Base-by-base conservation (phyloP, 2,329 filamentous ascomycete genomes). In the Grosmannia huntii region DNA sequence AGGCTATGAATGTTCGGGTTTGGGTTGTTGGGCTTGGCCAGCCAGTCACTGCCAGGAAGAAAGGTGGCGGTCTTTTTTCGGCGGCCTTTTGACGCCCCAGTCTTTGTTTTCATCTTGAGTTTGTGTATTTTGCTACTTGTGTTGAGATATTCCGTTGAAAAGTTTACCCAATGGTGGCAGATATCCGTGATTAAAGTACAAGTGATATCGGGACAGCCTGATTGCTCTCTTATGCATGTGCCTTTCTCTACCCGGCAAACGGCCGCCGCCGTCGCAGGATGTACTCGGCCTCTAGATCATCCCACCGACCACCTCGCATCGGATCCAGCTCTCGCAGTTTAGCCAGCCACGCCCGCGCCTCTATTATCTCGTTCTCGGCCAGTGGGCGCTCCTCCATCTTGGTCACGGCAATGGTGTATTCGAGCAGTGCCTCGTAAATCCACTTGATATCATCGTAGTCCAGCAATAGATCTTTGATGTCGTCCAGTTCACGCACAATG, bases 391-490 rank as follows among this genome's bases (percentile, higher is more conserved):
- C 70, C 64, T 78, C 77, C 60, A 87, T 66, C n/a, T 70, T 69
- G 58, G 75, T 77, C n/a, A 87, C 70, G 36, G 75, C 73, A 33
- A 85, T 67, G 1, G 85, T 84, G 66, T 89, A 90, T 62, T 89
- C 83, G 27, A 97, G 77, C 55, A 97, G 75, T 5, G 86, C 86
- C 70, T 95, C 89, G 67, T 96, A 95, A 51, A 96, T 87, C 82
- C 90, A 94, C 71, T 96, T 95, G 69, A 74, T 68, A 55, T 79
- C 73, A 4, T 68, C 61, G 61, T 80, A 91, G 62, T 80, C 82
- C 59, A 81, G 75, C 4, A 84, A 67, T 16, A 86, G 71, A 55
- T 86, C 83, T 64, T 81, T 81, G 61, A 96, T 84, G 58, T 83
- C 83, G n/a, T 83, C 80, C 25, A 95, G 79, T 68, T 96, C 90